Conservation (phyloP, 139 green algal species). For the Desmodesmus armatus region DNA sequence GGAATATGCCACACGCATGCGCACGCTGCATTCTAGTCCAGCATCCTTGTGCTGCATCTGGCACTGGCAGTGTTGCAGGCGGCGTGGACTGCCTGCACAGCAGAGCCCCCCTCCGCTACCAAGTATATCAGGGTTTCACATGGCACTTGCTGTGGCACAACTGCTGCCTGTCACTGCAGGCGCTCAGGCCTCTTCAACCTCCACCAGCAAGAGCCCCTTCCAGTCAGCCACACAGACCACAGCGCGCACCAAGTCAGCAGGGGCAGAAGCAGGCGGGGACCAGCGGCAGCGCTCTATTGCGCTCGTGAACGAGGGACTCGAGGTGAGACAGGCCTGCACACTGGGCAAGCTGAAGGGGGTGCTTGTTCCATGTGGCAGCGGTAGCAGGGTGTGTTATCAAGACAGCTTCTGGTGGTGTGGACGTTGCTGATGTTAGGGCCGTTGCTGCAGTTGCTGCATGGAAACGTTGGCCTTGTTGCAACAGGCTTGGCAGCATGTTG, state of each 20-base stretch:
- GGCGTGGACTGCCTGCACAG: too few relatives aligned
- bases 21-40: too few relatives aligned
- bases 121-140: too few relatives aligned
- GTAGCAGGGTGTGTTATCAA: not conserved
- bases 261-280: slow-evolving; percentile 13
- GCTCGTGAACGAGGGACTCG: slow-evolving; percentile 74
- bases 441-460: not conserved
- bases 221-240: slow-evolving; percentile 34
- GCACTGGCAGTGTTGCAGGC: too few relatives aligned
- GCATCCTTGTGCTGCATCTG: too few relatives aligned
- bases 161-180: not conserved
- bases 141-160: too few relatives aligned
- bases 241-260: slow-evolving; percentile 21
- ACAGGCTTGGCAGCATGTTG: too few relatives aligned
- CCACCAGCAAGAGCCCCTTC: slow-evolving; percentile 38
- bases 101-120: too few relatives aligned
- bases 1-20: too few relatives aligned
- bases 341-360: not conserved
- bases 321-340: slow-evolving; percentile 55
- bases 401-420: not conserved
- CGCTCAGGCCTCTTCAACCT: slow-evolving; percentile 14
- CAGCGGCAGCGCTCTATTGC: slow-evolving; percentile 55
- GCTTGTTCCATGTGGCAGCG: not conserved
- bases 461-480: too few relatives aligned
- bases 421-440: not conserved